These are phyloP conservation scores for Aspergillus egyptiacus DNA, from an alignment of 495 filamentous ascomycete genomes.

Conservation along the genomic window DNA sequence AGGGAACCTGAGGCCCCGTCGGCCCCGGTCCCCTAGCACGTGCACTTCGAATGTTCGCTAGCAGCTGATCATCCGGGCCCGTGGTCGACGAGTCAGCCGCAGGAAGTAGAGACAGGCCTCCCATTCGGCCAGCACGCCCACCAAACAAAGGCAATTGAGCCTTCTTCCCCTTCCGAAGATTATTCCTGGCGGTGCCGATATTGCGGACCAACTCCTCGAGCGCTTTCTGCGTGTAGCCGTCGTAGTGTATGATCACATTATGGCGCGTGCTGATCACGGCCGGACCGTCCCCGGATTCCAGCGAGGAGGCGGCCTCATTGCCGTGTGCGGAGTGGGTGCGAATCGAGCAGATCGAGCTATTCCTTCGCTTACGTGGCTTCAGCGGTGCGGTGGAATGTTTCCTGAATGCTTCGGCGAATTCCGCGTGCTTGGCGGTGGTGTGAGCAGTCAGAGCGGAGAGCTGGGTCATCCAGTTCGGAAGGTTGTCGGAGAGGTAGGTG, in stretches of 20 bases:
- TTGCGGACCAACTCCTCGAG: slow-evolving; percentile 77
- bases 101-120: background rate
- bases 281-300: slow-evolving; percentile 32
- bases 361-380: slow-evolving; percentile 31
- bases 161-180: slow-evolving; percentile 71
- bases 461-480: slow-evolving; percentile 62
- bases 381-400: slow-evolving; percentile 18
- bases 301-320: slow-evolving; percentile 26
- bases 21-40: slow-evolving; percentile 20
- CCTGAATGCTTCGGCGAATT: slow-evolving; percentile 48
- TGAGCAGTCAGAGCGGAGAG: slow-evolving; percentile 65
- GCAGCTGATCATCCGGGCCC: slow-evolving; percentile 7
- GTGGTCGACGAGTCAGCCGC: background rate
- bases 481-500: slow-evolving; percentile 46
- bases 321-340: slow-evolving; percentile 22
- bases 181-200: slow-evolving; percentile 73
- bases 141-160: slow-evolving; percentile 21
- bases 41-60: slow-evolving; percentile 28
- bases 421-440: slow-evolving; percentile 61
- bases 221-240: slow-evolving; percentile 72
- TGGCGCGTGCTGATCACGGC: slow-evolving; percentile 59
- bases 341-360: slow-evolving; percentile 47
- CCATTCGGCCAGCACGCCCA: slow-evolving; percentile 6
- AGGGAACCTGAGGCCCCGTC: slow-evolving; percentile 5
- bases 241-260: slow-evolving; percentile 85